Evolutionary conservation across 257 asterid genomes (phyloP).

Genomic region (Solanum clarkiae): DNA sequence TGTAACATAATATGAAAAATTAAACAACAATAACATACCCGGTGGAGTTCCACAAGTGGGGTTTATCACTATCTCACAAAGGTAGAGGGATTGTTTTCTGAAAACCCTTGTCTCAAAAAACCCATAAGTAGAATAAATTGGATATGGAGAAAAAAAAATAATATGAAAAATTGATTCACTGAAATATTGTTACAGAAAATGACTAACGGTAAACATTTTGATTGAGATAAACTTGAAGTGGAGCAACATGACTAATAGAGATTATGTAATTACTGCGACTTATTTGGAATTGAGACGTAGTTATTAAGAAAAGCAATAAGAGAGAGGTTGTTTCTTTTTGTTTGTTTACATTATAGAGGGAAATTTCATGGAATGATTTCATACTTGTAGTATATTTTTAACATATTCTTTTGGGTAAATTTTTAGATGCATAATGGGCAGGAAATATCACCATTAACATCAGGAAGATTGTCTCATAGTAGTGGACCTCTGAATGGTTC

Average conservation of each 20-base stretch:
- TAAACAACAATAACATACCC: no score
- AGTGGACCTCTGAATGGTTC: slow-evolving; percentile 89
- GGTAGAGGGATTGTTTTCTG: no score
- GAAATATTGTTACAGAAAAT: not conserved
- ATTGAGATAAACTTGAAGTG: not conserved
- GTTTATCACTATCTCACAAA: no score
- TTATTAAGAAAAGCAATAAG: not conserved
- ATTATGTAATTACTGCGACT: not conserved
- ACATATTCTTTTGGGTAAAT: not conserved
- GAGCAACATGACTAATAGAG: not conserved
- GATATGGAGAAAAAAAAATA: no score
- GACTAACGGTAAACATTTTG: not conserved
- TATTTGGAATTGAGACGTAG: not conserved
- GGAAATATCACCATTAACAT: slow-evolving; percentile 93
- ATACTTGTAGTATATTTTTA: not conserved
- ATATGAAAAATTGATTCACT: no score
- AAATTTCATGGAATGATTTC: not conserved
- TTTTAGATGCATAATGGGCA: slow-evolving; percentile 10
- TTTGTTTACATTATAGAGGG: not conserved
- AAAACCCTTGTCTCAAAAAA: no score
- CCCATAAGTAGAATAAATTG: no score
- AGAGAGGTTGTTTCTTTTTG: not conserved
- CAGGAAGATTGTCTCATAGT: slow-evolving; percentile 96
- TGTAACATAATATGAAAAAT: not conserved
- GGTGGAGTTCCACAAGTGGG: no score